phyloP scores from a whole-genome alignment of 257 asterid genomes.

The Nicotiana undulata region DNA sequence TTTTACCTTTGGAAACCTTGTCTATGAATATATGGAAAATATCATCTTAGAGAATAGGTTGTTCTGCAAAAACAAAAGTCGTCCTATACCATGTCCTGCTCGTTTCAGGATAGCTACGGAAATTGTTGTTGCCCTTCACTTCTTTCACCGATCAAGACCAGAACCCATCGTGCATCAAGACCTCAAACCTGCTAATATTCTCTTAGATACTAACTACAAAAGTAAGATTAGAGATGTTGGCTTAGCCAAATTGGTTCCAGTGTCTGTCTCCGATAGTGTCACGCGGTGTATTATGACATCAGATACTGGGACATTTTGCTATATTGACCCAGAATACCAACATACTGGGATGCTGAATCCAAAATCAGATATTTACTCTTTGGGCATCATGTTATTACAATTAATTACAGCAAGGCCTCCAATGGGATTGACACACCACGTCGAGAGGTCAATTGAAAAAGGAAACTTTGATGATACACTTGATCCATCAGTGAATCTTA shows the following conservation, averaged over 20 bases:
- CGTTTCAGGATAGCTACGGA: slow-evolving; percentile 84
- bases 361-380: slow-evolving; percentile 76
- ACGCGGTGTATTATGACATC: slow-evolving; percentile 78
- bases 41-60: slow-evolving; percentile 87
- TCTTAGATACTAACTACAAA: slow-evolving; percentile 60
- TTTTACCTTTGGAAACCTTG: too few relatives aligned
- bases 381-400: slow-evolving; percentile 65
- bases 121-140: slow-evolving; percentile 78
- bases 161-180: slow-evolving; percentile 95
- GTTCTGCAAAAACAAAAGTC: slow-evolving; percentile 37
- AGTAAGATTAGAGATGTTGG: slow-evolving; percentile 95
- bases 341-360: slow-evolving; percentile 80
- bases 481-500: slow-evolving; percentile 49
- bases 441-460: slow-evolving; percentile 54
- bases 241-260: slow-evolving; percentile 71
- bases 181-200: slow-evolving; percentile 88
- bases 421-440: slow-evolving; percentile 64
- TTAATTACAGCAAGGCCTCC: slow-evolving; percentile 66
- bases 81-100: slow-evolving; percentile 52
- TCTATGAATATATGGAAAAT: slow-evolving; percentile 77
- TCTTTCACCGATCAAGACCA: slow-evolving; percentile 77
- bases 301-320: slow-evolving; percentile 96
- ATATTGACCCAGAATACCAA: slow-evolving; percentile 96
- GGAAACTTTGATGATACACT: slow-evolving; percentile 45
- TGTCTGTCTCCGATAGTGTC: slow-evolving; percentile 39